Evolutionary conservation across 1,284 basidiomycete species (phyloP), one percentile per base, ranked within the genome.

Genomic region (Pseudozyma pruni): DNA sequence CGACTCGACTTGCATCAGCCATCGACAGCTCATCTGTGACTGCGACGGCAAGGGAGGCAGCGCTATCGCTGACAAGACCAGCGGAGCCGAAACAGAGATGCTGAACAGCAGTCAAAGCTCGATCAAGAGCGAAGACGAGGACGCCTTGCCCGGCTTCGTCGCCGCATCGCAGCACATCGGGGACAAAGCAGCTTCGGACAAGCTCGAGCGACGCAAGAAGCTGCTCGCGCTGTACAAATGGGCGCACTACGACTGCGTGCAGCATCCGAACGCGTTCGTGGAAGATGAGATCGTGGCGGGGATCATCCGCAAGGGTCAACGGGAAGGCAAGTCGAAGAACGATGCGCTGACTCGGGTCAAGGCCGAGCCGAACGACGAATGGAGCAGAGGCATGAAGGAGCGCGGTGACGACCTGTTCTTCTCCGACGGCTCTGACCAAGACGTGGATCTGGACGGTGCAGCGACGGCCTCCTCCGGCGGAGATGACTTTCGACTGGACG

Each of bases 1-100:
- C 0, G 85, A 89, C 49, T 95, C 94, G 0, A 83, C 86, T 3
- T 97, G 93, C 83, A 90, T 94, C 59, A 98, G 95, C 2, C 96
- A 96, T 74, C 93, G 86, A 81, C 78, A 83, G 75, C 79, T 78
- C 9, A 67, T 70, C 6, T 84, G 81, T 41, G 51, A 51, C 20
- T 83, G 81, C 43, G 70, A 67, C 27, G 72, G 78, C n/a, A 71
- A 64, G 27, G 75, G 79, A 7, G 57, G 57, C 8, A 47, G 46
- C 16, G 49, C 57, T 27, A 40, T 20, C 8, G 33, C 16, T 8
- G 27, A 42, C 22, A 2, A 19, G 14, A 1, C 20, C 4, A n/a
- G 16, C 39, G 29, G 22, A 14, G 4, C 48, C 22, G 42, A 31
- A 6, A 19, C 29, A 22, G 32, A 19, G 17, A 19, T 16, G 19